Percentiles rank a stretch among this genome's conserved stretches.
phyloP scores from a whole-genome alignment of 2,329 filamentous ascomycete genomes.

The Curvularia eragrostidis region DNA sequence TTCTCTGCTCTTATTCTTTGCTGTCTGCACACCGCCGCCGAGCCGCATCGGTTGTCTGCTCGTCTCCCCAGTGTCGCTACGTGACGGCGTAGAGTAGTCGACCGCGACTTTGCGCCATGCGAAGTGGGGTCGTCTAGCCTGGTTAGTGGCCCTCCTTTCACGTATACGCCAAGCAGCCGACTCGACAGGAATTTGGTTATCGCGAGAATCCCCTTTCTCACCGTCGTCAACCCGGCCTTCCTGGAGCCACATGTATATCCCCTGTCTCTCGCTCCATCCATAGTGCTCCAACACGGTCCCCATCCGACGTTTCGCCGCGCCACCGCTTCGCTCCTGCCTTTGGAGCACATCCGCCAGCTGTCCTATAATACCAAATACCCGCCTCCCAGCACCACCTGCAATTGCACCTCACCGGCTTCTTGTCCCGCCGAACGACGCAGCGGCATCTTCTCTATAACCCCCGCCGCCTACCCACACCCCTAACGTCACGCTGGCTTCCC shows the following conservation, averaged over 20 bases:
- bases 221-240: slow-evolving; percentile 20
- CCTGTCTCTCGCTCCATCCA: slow-evolving; percentile 16
- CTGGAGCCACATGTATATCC: slow-evolving; percentile 16
- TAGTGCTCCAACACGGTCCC: slow-evolving; percentile 17
- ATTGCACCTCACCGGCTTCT: slow-evolving; percentile 21
- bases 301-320: slow-evolving; percentile 33
- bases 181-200: slow-evolving; percentile 31
- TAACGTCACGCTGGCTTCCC: slow-evolving; percentile 50
- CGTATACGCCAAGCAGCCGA: slow-evolving; percentile 29
- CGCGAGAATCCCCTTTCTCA: slow-evolving; percentile 34
- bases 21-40: neutral
- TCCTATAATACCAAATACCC: slow-evolving; percentile 25
- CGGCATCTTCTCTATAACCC: slow-evolving; percentile 30
- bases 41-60: neutral
- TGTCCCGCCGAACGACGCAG: slow-evolving; percentile 34
- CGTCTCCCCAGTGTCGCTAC: neutral
- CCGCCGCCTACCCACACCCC: slow-evolving; percentile 30
- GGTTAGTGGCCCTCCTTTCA: slow-evolving; percentile 24
- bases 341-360: slow-evolving; percentile 33
- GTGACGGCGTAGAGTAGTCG: neutral
- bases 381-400: slow-evolving; percentile 16
- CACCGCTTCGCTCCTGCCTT: slow-evolving; percentile 29
- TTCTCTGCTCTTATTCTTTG: neutral
- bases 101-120: neutral
- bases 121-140: slow-evolving; percentile 10